These are phyloP conservation scores for Cadophora malorum DNA, from an alignment of 2,329 filamentous ascomycete species.

Conservation along the genomic window DNA sequence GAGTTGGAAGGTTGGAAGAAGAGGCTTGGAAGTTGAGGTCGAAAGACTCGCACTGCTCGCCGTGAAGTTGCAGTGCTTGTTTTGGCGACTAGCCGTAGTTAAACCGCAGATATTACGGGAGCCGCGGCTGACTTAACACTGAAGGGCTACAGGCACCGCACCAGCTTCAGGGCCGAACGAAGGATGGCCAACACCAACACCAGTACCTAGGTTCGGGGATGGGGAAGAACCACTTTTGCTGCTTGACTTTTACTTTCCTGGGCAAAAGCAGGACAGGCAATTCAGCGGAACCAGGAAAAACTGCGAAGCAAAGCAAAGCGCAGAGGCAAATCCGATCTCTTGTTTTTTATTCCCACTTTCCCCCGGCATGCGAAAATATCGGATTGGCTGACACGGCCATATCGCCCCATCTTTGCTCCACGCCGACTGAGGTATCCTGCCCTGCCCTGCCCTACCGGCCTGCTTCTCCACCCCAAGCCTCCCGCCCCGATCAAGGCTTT, in stretches of 20 bases:
- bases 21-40: slow-evolving; percentile 14
- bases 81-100: slow-evolving; percentile 8
- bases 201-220: background rate
- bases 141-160: background rate
- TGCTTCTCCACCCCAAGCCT: slow-evolving; percentile 20
- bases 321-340: slow-evolving; percentile 2
- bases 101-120: slow-evolving; percentile 10
- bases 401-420: slow-evolving; percentile 9
- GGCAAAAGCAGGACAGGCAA: background rate
- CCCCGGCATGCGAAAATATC: background rate
- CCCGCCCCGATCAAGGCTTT: slow-evolving; percentile 20
- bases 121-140: slow-evolving; percentile 8
- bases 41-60: background rate
- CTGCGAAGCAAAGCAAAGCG: background rate
- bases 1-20: slow-evolving; percentile 6
- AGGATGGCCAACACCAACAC: background rate
- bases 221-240: background rate
- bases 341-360: background rate
- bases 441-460: too few species aligned
- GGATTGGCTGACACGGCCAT: slow-evolving; percentile 4
- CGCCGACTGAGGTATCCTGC: background rate
- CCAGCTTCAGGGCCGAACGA: background rate
- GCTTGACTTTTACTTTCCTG: background rate
- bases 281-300: background rate
- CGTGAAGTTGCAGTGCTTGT: slow-evolving; percentile 14